phyloP scores from a whole-genome alignment of 495 filamentous ascomycete genomes.

The Stereocaulon alpinum region DNA sequence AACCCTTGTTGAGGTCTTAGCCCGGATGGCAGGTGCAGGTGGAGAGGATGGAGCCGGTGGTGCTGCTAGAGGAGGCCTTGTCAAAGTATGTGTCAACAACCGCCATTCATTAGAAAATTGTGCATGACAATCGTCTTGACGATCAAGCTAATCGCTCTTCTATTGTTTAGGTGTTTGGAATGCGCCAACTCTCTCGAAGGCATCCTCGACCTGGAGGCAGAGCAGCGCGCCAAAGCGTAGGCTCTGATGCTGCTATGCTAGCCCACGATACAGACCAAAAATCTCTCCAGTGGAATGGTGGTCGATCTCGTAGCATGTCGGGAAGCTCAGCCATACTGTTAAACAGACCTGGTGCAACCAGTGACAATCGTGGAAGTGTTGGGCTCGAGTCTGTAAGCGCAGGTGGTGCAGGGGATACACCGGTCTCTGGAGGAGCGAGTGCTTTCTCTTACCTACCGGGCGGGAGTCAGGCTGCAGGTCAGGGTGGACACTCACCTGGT shows the following conservation, averaged over 20 bases:
- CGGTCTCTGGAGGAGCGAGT: conserved; percentile 56
- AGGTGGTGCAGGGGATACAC: conserved; percentile 42
- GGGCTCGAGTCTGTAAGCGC: conserved; percentile 39
- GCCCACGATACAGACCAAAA: conserved; percentile 52
- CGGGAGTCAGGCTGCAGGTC: conserved; percentile 22
- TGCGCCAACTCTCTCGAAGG: conserved; percentile 80
- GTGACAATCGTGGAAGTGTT: conserved; percentile 38
- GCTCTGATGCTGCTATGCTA: conserved; percentile 72
- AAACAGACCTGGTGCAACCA: conserved; percentile 38
- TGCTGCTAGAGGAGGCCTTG: conserved; percentile 74
- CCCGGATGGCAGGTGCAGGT: conserved; percentile 69
- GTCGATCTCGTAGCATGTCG: conserved; percentile 68
- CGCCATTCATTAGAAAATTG: background rate
- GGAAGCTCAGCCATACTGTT: conserved; percentile 71
- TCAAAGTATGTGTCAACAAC: conserved; percentile 44
- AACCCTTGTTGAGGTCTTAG: conserved; percentile 77
- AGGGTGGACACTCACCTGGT: conserved; percentile 25
- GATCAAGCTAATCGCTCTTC: background rate
- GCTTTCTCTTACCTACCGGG: conserved; percentile 60
- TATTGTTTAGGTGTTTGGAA: conserved; percentile 59
- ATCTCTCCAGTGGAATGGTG: conserved; percentile 54
- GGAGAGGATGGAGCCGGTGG: conserved; percentile 55
- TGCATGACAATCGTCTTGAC: conserved; percentile 9
- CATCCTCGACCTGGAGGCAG: conserved; percentile 48
- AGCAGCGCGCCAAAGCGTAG: conserved; percentile 62